Percentiles rank a stretch among this genome's conserved stretches.
Evolutionary conservation across 306 rosid genomes (phyloP).

Genomic region (Cyamopsis tetragonoloba): DNA sequence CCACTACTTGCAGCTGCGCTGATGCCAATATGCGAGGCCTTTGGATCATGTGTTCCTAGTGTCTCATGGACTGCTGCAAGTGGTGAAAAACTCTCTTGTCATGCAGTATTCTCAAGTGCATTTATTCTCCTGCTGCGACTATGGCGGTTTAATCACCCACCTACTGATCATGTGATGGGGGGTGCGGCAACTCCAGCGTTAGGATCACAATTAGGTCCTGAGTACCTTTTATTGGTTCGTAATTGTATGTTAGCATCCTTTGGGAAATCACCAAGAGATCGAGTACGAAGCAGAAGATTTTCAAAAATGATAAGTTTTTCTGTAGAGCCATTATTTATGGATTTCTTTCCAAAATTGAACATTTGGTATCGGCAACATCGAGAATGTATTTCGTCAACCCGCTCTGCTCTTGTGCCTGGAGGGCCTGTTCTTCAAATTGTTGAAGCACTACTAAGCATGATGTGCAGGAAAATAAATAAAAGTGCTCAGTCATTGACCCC

Average conservation of each 20-base stretch:
- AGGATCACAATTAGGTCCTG: slow-evolving; percentile 89
- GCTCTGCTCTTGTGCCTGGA: slow-evolving; percentile 83
- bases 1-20: slow-evolving; percentile 89
- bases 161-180: slow-evolving; percentile 87
- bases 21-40: slow-evolving; percentile 97
- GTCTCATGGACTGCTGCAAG: slow-evolving; percentile 58
- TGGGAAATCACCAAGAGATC: slow-evolving; percentile 53
- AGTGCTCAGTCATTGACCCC: slow-evolving; percentile 46
- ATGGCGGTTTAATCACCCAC: slow-evolving; percentile 88
- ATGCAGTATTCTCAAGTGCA: slow-evolving; percentile 90
- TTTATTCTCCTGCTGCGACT: slow-evolving; percentile 84
- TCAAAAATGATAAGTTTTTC: slow-evolving; percentile 62
- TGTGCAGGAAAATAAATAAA: slow-evolving; percentile 62
- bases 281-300: slow-evolving; percentile 53
- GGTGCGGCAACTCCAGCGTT: slow-evolving; percentile 73
- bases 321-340: slow-evolving; percentile 67
- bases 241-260: slow-evolving; percentile 61
- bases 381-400: slow-evolving; percentile 91
- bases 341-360: slow-evolving; percentile 84
- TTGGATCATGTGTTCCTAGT: slow-evolving; percentile 83
- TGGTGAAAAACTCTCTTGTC: slow-evolving; percentile 80
- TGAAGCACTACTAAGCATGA: slow-evolving; percentile 86
- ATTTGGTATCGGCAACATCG: slow-evolving; percentile 92
- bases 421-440: slow-evolving; percentile 80
- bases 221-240: slow-evolving; percentile 73